Base-by-base conservation (phyloP, 225 moss, liverwort and hornwort species). In the Asterella californica region DNA sequence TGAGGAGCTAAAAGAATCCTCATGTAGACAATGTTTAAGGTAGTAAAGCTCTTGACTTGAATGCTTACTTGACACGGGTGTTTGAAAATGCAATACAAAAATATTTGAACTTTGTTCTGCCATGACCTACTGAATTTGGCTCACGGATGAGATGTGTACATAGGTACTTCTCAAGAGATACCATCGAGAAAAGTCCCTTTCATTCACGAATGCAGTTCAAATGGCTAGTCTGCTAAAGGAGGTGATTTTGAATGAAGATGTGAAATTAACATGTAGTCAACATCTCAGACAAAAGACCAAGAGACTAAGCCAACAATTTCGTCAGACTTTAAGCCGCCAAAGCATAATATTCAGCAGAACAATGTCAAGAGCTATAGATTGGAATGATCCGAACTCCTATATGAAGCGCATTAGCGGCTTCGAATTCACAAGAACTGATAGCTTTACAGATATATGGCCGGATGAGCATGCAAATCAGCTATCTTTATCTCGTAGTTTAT, bases 201-300 rank as follows among this genome's bases (percentile, higher is more conserved):
- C 90, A 49, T 91, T 96, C 76, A 87, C 92, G 11, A 92, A 90
- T 70, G 94, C 92, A 27, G 90, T 96, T 4, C 72, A 86, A 33
- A 83, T 96, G 83, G 96, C 96, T 10, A 90, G 90, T 79, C 84
- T 96, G 70, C 73, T 96, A 8, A 94, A 86, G 73, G 94, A 92
- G 50, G 86, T 92, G 0, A 92, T 96, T 0, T 79, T 88, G 50
- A 84, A 87, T 27, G 91, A 94, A 74, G 96, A 96, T 83, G 88
- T 90, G 6, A 90, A 91, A n/a, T 74, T 93, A 77, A 90, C 84
- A 75, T 94, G 94, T 91, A 88, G 83, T 82, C 86, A 90, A 30
- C 72, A 14, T 37, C 10, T 90, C 0, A 63, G 5, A n/a, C 86
- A 52, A 37, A 78, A 66, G 66, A 88, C 91, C 0, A 76, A 89